A percentile compares a stretch with the other conserved stretches of the same genome.
Evolutionary conservation across 2,329 filamentous ascomycete genomes (phyloP).

Genomic region (Aspergillus nomiae): DNA sequence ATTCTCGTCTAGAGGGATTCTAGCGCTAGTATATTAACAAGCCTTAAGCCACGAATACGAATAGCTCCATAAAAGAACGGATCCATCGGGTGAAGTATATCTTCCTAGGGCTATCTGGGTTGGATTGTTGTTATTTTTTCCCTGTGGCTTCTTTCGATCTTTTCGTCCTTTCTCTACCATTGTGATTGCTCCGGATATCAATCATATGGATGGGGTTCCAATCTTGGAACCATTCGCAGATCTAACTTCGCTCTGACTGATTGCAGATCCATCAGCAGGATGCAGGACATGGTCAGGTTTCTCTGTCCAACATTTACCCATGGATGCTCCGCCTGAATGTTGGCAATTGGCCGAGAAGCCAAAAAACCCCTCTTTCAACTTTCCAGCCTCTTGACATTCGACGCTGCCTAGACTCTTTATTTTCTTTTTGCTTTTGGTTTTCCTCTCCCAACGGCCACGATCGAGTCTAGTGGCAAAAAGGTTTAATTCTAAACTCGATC

Average conservation of each 20-base stretch:
- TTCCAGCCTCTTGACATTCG: not conserved
- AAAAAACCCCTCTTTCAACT: not conserved
- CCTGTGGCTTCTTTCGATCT: not conserved
- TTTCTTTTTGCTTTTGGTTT: not conserved
- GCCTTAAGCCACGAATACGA: not conserved
- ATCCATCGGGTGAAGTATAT: not conserved
- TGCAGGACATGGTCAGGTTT: not conserved
- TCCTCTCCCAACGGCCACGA: not conserved
- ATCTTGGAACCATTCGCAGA: not conserved
- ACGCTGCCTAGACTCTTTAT: not conserved
- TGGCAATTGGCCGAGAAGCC: not conserved
- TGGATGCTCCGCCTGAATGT: not conserved
- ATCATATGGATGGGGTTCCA: not conserved
- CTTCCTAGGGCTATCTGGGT: not conserved
- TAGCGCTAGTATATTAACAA: conserved; percentile 1
- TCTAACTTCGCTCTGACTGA: not conserved
- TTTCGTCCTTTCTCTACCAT: not conserved
- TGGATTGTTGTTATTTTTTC: not conserved
- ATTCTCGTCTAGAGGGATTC: not conserved
- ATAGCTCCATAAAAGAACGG: not conserved
- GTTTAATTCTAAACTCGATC: not conserved
- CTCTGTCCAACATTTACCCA: not conserved
- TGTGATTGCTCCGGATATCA: not conserved
- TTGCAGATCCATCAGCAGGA: conserved; percentile 3
- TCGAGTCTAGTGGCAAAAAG: not conserved